Evolutionary conservation across 768 basidiomycete species (phyloP).

Genomic region (Russula sp.): DNA sequence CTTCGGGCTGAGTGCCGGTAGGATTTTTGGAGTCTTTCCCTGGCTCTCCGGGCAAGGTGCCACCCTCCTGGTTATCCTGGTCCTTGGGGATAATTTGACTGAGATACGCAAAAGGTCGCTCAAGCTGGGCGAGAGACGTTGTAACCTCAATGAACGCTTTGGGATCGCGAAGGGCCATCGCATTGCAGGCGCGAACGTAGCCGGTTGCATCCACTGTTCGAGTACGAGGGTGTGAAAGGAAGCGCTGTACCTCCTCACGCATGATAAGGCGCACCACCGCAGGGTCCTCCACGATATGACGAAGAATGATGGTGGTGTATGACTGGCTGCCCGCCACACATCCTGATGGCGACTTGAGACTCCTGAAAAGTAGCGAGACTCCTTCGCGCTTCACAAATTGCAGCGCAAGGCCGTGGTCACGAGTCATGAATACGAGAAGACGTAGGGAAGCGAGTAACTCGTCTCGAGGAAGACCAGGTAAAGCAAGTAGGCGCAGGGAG

Average conservation of each 20-base stretch:
- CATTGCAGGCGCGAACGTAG: conserved; percentile 70
- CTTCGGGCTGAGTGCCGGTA: conserved; percentile 18
- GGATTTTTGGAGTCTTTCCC: conserved; percentile 23
- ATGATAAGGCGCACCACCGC: conserved; percentile 61
- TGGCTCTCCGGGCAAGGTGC: conserved; percentile 5
- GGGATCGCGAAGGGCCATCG: conserved; percentile 77
- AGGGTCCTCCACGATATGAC: conserved; percentile 82
- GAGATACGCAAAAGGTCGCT: conserved; percentile 43
- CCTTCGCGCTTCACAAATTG: conserved; percentile 66
- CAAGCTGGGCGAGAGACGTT: conserved; percentile 62
- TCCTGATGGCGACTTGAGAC: conserved; percentile 51
- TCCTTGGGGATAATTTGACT: conserved; percentile 28
- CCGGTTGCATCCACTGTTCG: conserved; percentile 58
- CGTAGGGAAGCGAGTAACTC: conserved; percentile 78
- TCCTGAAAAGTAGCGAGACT: conserved; percentile 53
- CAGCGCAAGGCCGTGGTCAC: conserved; percentile 55
- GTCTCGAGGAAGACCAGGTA: conserved; percentile 62
- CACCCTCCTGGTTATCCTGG: not conserved
- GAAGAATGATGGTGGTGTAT: conserved; percentile 81
- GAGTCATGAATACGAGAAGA: conserved; percentile 77
- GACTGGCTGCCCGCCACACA: conserved; percentile 59
- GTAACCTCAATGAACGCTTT: conserved; percentile 68
- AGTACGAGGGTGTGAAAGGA: conserved; percentile 66
- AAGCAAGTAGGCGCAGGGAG: conserved; percentile 60
- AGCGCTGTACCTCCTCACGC: conserved; percentile 75